Percentiles rank a stretch among this genome's conserved stretches.
These are phyloP conservation scores for Chrysosporium queenslandicum DNA, from an alignment of 2,329 filamentous ascomycete species.

Conservation along the genomic window DNA sequence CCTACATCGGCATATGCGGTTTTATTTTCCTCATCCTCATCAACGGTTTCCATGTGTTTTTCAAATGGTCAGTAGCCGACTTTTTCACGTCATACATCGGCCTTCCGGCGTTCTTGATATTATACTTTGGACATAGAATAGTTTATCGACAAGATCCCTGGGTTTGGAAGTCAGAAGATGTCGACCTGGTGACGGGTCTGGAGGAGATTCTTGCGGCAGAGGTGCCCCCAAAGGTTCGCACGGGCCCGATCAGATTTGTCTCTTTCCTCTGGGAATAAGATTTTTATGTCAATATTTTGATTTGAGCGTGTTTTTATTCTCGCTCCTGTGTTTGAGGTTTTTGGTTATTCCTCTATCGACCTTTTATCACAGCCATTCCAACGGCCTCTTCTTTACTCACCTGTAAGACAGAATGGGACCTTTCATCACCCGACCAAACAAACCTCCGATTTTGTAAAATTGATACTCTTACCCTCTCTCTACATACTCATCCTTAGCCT, in stretches of 20 bases:
- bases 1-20: constrained; percentile 48
- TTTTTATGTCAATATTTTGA: neutral
- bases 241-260: constrained; percentile 14
- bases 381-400: too few relatives aligned
- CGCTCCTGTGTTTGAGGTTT: neutral
- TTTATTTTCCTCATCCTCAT: constrained; percentile 55
- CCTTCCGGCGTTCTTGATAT: constrained; percentile 49
- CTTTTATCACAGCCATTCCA: too few relatives aligned
- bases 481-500: neutral
- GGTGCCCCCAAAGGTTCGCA: constrained; percentile 22
- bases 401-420: neutral
- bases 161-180: constrained; percentile 40
- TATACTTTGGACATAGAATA: constrained; percentile 47
- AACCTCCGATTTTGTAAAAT: neutral
- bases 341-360: too few relatives aligned
- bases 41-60: constrained; percentile 68
- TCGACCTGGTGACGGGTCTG: constrained; percentile 47
- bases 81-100: constrained; percentile 62
- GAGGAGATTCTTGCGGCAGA: constrained; percentile 45
- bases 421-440: neutral
- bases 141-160: constrained; percentile 42
- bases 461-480: neutral
- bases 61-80: constrained; percentile 52
- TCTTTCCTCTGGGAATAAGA: constrained; percentile 16
- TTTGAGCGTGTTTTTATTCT: neutral